Evolutionary conservation across 345 rosid genomes (phyloP), one percentile per base, ranked within the genome.

Genomic region (Hibiscus trionum): DNA sequence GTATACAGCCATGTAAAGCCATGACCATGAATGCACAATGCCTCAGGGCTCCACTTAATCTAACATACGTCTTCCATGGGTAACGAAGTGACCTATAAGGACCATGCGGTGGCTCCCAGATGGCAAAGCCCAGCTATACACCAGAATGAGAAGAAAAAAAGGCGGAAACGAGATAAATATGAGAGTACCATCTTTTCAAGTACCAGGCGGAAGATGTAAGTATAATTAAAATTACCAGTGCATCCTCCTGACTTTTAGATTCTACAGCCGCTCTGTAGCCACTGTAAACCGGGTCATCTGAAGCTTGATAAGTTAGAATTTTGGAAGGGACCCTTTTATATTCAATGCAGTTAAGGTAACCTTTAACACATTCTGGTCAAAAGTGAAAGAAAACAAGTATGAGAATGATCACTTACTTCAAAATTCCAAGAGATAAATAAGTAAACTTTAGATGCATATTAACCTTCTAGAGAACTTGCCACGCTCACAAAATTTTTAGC

Each of bases 101-200:
- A 78, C 98, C 98, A 21, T 94, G 98, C 61, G 98, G 98, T 11
- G 98, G 98, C 86, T 94, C 98, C 97, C 96, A 94, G 61, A 90
- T 80, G 7, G 98, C 98, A 72, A 94, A 94, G 58, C 93, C 86
- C 84, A 94, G 61, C 97, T 94, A 72, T 68, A 61, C 37, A 71
- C 69, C 17, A 12, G 14, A 77, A 19, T 53, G 74, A 71, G 58
- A 33, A 70, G 71, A 62, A 35, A 71, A n/a, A 16, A n/a, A 19
- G 37, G 11, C 26, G 26, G 24, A 19, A 21, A n/a, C 57, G 9
- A 21, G 47, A 35, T 4, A 49, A 10, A 47, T 21, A 68, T 69
- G 29, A 47, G 78, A 73, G 76, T 4, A 17, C 39, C 29, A 69
- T 16, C 21, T 66, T 42, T 17, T 47, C 31, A 19, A 15, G 31